Evolutionary conservation across 1,139 yeast species (phyloP).

Genomic region (Kluyveromyces sp.): DNA sequence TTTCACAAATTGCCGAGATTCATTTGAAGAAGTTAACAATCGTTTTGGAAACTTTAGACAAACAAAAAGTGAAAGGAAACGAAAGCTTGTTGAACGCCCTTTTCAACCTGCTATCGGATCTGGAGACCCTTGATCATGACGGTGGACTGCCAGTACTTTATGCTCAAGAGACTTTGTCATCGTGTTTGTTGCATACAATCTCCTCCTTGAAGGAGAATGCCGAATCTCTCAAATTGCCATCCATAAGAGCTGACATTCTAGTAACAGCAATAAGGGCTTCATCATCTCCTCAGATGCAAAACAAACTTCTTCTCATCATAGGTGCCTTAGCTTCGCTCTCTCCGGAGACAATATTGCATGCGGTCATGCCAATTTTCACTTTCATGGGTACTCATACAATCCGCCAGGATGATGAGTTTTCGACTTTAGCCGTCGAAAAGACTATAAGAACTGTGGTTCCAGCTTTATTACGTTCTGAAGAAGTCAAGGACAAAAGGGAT

Average conservation of each 20-base stretch:
- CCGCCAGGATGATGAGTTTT: conserved; percentile 93
- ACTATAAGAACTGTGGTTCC: conserved; percentile 89
- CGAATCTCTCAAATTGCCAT: conserved; percentile 41
- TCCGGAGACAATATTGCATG: conserved; percentile 87
- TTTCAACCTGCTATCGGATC: conserved; percentile 73
- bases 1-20: conserved; percentile 64
- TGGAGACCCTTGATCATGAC: conserved; percentile 82
- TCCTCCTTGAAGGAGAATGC: conserved; percentile 39
- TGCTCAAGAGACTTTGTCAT: conserved; percentile 84
- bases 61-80: conserved; percentile 36
- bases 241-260: conserved; percentile 79
- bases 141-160: conserved; percentile 87
- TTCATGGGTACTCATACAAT: conserved; percentile 98
- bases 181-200: conserved; percentile 73
- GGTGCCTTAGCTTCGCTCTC: conserved; percentile 83
- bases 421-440: conserved; percentile 86
- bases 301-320: conserved; percentile 72
- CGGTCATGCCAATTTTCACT: conserved; percentile 98
- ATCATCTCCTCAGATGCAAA: conserved; percentile 90
- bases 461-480: conserved; percentile 64
- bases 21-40: conserved; percentile 76
- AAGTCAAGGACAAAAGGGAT: conserved; percentile 39
- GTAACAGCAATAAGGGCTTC: conserved; percentile 88
- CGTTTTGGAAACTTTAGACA: conserved; percentile 72
- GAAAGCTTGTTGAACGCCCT: conserved; percentile 48